Conservation (phyloP, 1,139 yeast genomes). For the Magnusiomyces suaveolens region DNA sequence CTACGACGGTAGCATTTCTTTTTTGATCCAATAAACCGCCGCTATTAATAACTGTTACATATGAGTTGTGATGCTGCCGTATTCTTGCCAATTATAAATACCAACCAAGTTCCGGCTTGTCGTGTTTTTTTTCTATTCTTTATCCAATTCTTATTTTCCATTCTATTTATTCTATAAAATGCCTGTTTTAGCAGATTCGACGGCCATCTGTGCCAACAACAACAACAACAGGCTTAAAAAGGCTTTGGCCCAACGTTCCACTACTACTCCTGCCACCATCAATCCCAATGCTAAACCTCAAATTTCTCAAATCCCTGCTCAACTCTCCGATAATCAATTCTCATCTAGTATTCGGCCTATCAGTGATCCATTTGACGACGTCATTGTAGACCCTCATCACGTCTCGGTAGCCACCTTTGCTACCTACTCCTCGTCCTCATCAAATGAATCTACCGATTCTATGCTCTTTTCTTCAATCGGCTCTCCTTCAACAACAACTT, state of each 20-base stretch:
- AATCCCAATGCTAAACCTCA: too few species aligned
- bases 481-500: constrained; percentile 3
- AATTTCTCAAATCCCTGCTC: too few species aligned
- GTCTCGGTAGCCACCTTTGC: constrained; percentile 5
- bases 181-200: not conserved
- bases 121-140: not conserved
- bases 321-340: not conserved
- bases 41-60: too few species aligned
- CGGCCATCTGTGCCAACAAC: not conserved
- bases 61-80: too few species aligned
- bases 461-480: not conserved
- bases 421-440: constrained; percentile 3
- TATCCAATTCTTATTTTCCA: not conserved
- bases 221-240: constrained; percentile 9
- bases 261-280: constrained; percentile 1
- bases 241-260: constrained; percentile 8
- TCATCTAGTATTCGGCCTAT: not conserved
- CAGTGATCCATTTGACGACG: constrained; percentile 3
- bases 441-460: constrained; percentile 8
- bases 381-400: constrained; percentile 8
- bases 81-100: not conserved
- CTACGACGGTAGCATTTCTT: not conserved
- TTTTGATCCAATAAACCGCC: not conserved
- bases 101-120: not conserved
- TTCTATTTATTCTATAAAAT: not conserved